phyloP scores from a whole-genome alignment of 257 asterid genomes.

The Plectranthus barbatus region DNA sequence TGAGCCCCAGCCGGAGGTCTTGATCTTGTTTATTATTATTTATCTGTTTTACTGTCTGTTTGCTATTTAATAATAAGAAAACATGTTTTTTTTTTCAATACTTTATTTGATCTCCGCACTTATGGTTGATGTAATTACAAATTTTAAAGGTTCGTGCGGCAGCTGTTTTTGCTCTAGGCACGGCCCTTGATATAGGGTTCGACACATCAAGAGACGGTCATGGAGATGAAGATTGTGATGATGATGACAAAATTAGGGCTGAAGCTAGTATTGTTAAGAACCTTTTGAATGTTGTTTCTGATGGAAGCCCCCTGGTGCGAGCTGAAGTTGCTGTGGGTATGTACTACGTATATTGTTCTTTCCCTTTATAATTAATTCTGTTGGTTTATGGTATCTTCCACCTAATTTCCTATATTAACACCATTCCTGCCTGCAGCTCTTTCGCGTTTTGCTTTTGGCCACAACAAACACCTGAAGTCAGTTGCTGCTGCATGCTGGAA shows the following conservation, averaged over 20 bases:
- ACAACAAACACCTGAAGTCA: slow-evolving; percentile 84
- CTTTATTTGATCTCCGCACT: neutral
- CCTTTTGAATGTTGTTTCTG: slow-evolving; percentile 74
- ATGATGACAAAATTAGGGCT: slow-evolving; percentile 83
- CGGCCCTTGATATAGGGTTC: slow-evolving; percentile 74
- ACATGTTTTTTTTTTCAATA: neutral
- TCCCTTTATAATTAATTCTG: neutral
- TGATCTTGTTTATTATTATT: slow-evolving; percentile 1
- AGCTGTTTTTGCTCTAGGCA: slow-evolving; percentile 87
- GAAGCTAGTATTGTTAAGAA: slow-evolving; percentile 65
- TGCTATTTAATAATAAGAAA: neutral
- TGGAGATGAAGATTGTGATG: slow-evolving; percentile 80
- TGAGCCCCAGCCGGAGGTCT: slow-evolving; percentile 99
- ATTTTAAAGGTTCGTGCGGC: slow-evolving; percentile 84
- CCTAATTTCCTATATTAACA: slow-evolving; percentile 2
- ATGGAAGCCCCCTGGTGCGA: slow-evolving; percentile 97
- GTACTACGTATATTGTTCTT: slow-evolving; percentile 15
- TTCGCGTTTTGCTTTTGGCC: slow-evolving; percentile 96
- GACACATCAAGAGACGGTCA: slow-evolving; percentile 68
- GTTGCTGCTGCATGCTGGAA: slow-evolving; percentile 89
- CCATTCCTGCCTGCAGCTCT: slow-evolving; percentile 55
- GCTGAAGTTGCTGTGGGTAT: slow-evolving; percentile 98
- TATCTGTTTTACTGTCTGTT: neutral
- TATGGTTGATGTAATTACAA: slow-evolving; percentile 19
- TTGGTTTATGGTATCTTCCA: neutral